These are phyloP conservation scores for Pestalotiopsis sp. DNA, from an alignment of 2,329 filamentous ascomycete species.

Conservation along the genomic window DNA sequence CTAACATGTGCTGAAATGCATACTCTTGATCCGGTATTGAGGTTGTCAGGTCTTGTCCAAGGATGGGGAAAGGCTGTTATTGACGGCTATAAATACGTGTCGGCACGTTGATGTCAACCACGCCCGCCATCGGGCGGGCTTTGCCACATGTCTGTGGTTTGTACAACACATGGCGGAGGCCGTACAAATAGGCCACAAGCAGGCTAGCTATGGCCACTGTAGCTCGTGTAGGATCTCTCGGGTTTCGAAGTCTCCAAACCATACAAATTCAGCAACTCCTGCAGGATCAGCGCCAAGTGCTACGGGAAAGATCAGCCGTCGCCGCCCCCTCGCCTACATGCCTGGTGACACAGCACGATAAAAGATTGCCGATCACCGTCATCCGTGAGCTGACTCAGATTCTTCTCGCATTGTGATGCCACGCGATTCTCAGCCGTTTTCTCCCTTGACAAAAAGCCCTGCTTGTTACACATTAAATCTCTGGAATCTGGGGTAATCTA, in stretches of 20 bases:
- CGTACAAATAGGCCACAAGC: background rate
- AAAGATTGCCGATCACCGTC: background rate
- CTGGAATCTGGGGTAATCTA: background rate
- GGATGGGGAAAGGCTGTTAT: background rate
- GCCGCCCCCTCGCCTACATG: background rate
- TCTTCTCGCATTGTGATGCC: background rate
- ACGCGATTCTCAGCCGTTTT: background rate
- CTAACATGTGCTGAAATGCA: too few relatives aligned
- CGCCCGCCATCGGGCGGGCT: background rate
- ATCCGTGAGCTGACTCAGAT: background rate
- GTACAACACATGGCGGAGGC: background rate
- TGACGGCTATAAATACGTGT: background rate
- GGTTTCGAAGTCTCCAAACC: background rate
- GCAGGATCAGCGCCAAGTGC: background rate
- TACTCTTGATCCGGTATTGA: too few relatives aligned
- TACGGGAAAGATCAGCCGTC: background rate
- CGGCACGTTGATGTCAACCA: background rate
- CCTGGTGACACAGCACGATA: background rate
- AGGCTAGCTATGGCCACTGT: background rate
- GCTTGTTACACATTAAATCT: background rate
- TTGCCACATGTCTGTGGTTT: background rate
- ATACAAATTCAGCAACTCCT: background rate
- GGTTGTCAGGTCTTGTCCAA: background rate
- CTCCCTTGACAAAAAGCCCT: background rate
- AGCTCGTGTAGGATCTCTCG: background rate